Conservation (phyloP, 2,329 filamentous ascomycete species). For the Pseudogymnoascus sp. region DNA sequence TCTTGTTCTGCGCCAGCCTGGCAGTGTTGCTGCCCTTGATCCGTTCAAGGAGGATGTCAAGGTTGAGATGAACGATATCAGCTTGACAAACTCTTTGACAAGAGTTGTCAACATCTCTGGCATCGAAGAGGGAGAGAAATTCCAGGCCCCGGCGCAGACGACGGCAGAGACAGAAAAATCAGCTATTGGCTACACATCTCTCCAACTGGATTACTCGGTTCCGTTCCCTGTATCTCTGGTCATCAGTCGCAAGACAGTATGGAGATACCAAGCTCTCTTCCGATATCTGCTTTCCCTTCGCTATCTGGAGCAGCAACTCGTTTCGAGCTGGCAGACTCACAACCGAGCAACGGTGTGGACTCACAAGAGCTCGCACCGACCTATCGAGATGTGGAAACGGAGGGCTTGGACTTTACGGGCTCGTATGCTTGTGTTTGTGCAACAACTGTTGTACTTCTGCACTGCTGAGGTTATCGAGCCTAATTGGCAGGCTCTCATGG, state of each 20-base stretch:
- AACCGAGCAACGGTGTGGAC: slow-evolving; percentile 75
- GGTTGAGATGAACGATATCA: slow-evolving; percentile 92
- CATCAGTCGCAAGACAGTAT: slow-evolving; percentile 92
- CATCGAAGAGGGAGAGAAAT: slow-evolving; percentile 79
- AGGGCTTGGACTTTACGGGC: slow-evolving; percentile 85
- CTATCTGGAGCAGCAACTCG: slow-evolving; percentile 80
- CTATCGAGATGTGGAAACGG: slow-evolving; percentile 86
- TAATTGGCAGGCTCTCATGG: slow-evolving; percentile 92
- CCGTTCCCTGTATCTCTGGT: slow-evolving; percentile 94
- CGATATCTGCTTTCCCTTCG: slow-evolving; percentile 85
- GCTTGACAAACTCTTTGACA: slow-evolving; percentile 88
- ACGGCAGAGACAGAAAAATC: slow-evolving; percentile 74
- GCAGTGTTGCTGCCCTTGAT: slow-evolving; percentile 86
- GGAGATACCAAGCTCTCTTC: slow-evolving; percentile 92
- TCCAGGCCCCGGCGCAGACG: slow-evolving; percentile 62
- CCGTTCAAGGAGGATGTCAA: slow-evolving; percentile 98
- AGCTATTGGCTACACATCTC: slow-evolving; percentile 80
- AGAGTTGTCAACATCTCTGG: slow-evolving; percentile 95
- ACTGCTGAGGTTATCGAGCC: slow-evolving; percentile 96
- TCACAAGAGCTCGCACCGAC: slow-evolving; percentile 63
- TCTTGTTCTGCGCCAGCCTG: slow-evolving; percentile 89
- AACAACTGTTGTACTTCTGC: slow-evolving; percentile 94
- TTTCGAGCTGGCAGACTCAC: slow-evolving; percentile 84
- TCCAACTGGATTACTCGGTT: slow-evolving; percentile 89
- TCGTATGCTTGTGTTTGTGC: slow-evolving; percentile 93